Evolutionary conservation across 2,329 filamentous ascomycete species (phyloP), one percentile per base, ranked within the genome.

Genomic region (Scedosporium minutisporum): DNA sequence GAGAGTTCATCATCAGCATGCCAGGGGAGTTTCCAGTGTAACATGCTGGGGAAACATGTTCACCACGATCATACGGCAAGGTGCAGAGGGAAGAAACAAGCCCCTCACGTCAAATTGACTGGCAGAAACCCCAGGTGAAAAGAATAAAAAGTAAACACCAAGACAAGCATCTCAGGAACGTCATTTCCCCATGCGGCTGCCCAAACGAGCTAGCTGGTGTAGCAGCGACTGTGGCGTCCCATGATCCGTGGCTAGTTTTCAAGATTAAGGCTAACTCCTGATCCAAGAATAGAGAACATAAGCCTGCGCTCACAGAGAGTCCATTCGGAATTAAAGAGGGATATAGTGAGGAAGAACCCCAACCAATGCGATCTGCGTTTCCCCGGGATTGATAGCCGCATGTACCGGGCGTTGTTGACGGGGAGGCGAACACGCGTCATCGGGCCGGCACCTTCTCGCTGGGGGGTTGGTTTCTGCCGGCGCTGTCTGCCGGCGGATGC

Each of bases 401-500:
- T 27, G 51, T 18, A 23, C 51, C 51, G 51, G 51, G 18, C 29
- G 51, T 23, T 3, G 44, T 21, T 6, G 51, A 55, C 2, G 23
- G 51, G 51, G 16, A 21, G 9, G n/a, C 44, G 18, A 48, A 7
- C 21, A 29, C 23, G 51, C 51, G 51, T 55, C 21, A 55, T 55
- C 51, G 51, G 51, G 51, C 51, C 51, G 51, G 51, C 4, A 23
- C 51, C 12, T 55, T 55, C 18, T 27, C 33, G 33, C 10, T 38
- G 33, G 33, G 33, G 29, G 29, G 48, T 27, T 53, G 48, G 18
- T 55, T 14, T 55, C 23, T 55, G 23, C 51, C 33, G 51, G 51
- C 51, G 51, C 12, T 55, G 51, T 55, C 51, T 55, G 51, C 51
- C 51, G 51, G 51, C 51, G 51, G 51, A 55, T 55, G 23, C 51